Conservation (phyloP, 805 yeast genomes). For the Saturnispora ahearnii region DNA sequence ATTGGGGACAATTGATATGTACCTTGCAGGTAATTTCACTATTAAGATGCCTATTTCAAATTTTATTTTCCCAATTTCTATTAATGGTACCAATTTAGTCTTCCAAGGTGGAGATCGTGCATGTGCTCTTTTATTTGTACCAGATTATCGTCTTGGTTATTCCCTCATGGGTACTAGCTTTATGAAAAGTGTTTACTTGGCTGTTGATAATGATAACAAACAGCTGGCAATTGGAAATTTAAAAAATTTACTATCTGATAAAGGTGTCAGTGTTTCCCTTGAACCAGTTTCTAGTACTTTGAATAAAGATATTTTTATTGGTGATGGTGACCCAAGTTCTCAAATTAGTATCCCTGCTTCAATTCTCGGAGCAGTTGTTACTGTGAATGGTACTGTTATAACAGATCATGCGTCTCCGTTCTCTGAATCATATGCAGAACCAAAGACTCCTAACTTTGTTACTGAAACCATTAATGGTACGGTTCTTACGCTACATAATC, state of each 20-base stretch:
- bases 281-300: neutral
- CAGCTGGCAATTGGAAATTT: slow-evolving; percentile 37
- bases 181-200: slow-evolving; percentile 44
- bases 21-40: slow-evolving; percentile 39
- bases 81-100: slow-evolving; percentile 30
- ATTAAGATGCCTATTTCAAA: slow-evolving; percentile 43
- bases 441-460: slow-evolving; percentile 1
- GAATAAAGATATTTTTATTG: slow-evolving; percentile 1
- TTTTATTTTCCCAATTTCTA: slow-evolving; percentile 33
- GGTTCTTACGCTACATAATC: neutral
- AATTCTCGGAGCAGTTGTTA: neutral
- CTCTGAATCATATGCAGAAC: slow-evolving; percentile 6
- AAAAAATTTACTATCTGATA: slow-evolving; percentile 33
- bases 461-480: slow-evolving; percentile 1
- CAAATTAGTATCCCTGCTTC: neutral
- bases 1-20: slow-evolving; percentile 44
- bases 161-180: slow-evolving; percentile 52
- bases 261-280: neutral
- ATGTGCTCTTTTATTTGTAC: slow-evolving; percentile 45
- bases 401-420: slow-evolving; percentile 6
- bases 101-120: slow-evolving; percentile 50
- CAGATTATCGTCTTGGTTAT: slow-evolving; percentile 40
- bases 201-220: slow-evolving; percentile 52
- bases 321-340: neutral
- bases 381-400: slow-evolving; percentile 1